phyloP scores from a whole-genome alignment of 192 early-diverging fungal species.

The Backusella morwellensis region DNA sequence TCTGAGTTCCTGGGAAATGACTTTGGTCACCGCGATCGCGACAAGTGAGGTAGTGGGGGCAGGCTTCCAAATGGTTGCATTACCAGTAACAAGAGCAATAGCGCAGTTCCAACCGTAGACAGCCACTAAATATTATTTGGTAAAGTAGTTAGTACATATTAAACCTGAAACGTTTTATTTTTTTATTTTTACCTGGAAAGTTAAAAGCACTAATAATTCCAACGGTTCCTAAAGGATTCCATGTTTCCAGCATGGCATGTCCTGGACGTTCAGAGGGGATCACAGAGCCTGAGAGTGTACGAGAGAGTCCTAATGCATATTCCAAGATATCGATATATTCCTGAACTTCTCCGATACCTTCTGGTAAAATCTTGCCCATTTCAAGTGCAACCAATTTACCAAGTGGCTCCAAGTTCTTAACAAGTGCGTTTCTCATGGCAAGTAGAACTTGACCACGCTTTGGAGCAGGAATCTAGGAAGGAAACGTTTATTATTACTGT shows the following conservation, averaged over 20 bases:
- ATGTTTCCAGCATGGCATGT: constrained; percentile 94
- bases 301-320: constrained; percentile 83
- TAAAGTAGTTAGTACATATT: not conserved
- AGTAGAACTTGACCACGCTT: constrained; percentile 88
- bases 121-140: constrained; percentile 42
- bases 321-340: constrained; percentile 97
- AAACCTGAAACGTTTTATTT: constrained; percentile 38
- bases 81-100: constrained; percentile 85
- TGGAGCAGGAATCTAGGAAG: constrained; percentile 63
- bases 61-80: constrained; percentile 91
- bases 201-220: constrained; percentile 96
- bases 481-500: constrained; percentile 4
- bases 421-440: constrained; percentile 83
- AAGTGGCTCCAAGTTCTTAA: constrained; percentile 70
- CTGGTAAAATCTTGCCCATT: constrained; percentile 94
- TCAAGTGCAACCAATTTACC: constrained; percentile 88
- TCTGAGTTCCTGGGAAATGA: constrained; percentile 80
- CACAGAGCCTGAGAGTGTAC: constrained; percentile 77
- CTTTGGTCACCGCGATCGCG: constrained; percentile 86
- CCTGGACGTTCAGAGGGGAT: constrained; percentile 90
- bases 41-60: constrained; percentile 74
- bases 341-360: constrained; percentile 93
- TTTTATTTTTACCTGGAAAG: constrained; percentile 64
- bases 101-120: constrained; percentile 96
- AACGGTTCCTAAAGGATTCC: constrained; percentile 90